These are phyloP conservation scores for Blastomyces emzantsi DNA, from an alignment of 2,329 filamentous ascomycete genomes.

Conservation along the genomic window DNA sequence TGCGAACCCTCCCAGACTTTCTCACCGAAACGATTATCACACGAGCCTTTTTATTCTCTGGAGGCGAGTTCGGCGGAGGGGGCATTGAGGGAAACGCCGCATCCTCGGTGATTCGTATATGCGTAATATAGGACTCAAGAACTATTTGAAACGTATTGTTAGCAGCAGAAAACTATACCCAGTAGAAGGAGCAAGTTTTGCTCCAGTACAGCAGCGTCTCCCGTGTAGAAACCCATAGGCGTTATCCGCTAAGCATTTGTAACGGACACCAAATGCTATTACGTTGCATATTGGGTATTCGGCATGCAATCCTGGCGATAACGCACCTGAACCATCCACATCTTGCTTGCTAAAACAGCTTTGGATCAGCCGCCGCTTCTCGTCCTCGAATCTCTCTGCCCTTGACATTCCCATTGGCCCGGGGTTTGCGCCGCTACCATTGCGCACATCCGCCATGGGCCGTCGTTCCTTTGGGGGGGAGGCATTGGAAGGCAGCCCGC, in stretches of 20 bases:
- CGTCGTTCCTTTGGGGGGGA: conserved; percentile 26
- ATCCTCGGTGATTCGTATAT: conserved; percentile 86
- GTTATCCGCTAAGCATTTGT: neutral
- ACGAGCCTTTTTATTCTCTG: conserved; percentile 73
- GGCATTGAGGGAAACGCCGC: conserved; percentile 71
- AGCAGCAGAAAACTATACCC: conserved; percentile 12
- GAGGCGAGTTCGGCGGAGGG: conserved; percentile 66
- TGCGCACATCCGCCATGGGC: conserved; percentile 28
- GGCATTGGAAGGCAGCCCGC: conserved; percentile 25
- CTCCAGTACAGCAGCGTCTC: neutral
- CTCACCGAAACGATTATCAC: conserved; percentile 90
- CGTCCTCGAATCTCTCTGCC: conserved; percentile 90
- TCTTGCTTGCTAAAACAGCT: conserved; percentile 92
- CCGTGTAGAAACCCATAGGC: neutral
- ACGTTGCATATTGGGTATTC: neutral
- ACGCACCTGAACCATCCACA: conserved; percentile 72
- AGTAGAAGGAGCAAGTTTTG: neutral
- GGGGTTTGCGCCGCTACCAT: conserved; percentile 22
- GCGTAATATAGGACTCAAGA: conserved; percentile 97
- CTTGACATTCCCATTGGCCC: conserved; percentile 31
- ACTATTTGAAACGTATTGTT: conserved; percentile 14
- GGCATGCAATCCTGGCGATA: neutral
- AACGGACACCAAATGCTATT: neutral
- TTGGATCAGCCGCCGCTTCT: conserved; percentile 88
- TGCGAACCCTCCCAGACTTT: conserved; percentile 81